Base-by-base conservation (phyloP, 768 basidiomycete species). In the Leucocoprinus birnbaumii region DNA sequence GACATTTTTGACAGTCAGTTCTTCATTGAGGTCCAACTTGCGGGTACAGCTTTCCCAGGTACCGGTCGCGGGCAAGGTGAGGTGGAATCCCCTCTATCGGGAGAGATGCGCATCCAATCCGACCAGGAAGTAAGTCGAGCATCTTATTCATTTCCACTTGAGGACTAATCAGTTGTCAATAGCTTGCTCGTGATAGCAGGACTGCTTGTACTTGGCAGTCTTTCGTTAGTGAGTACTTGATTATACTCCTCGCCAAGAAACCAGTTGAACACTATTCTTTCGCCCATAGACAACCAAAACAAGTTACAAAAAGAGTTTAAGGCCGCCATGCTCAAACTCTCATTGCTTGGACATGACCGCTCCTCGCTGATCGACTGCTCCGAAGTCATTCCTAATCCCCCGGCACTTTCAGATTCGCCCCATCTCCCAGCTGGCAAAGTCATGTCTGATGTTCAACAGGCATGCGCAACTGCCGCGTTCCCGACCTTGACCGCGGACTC, bases 131-230 rank as follows among this genome's bases (percentile, higher is more conserved):
- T 69, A 57, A 55, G 65, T n/a, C n/a, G 27, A 26, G 27, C n/a
- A 31, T 31, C 3, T 46, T 45, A 37, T 6, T 41, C 40, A 4
- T 19, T 41, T 41, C n/a, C 40, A 6, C n/a, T 8, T 4, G 40
- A 31, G 31, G 31, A 5, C 11, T 31, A 11, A 31, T 11, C 6
- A 31, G 6, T 11, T 31, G 31, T 31, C 31, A 31, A 31, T 31
- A 66, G 68, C 58, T 72, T 51, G 71, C 69, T 22, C 58, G 67
- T 55, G 75, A 80, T 63, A 57, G 70, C 3, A 65, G 74, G 41
- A 82, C 79, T 19, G 70, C 75, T 13, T 80, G 79, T 66, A 59
- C 61, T 41, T 80, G 79, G 78, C 79, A 80, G 63, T 66, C 68
- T 1, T 70, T 74, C 56, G 73, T 71, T 26, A 68, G 70, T 73